Conservation (phyloP, 2,329 filamentous ascomycete species). For the Diplodia scrobiculata region DNA sequence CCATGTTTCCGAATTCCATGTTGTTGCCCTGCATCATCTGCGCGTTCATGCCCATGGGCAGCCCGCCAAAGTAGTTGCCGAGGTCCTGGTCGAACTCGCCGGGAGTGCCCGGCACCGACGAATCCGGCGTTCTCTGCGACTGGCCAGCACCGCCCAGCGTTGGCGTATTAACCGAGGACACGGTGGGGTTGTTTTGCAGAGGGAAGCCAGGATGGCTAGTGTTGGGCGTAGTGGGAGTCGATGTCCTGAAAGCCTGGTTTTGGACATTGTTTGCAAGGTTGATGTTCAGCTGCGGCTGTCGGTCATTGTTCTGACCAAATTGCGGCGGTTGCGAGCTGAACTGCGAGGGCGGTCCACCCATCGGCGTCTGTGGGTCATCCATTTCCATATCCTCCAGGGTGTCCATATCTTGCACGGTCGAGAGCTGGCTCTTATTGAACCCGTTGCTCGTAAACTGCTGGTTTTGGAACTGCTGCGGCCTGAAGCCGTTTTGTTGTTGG, state of each 20-base stretch:
- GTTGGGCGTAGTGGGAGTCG: slow-evolving; percentile 82
- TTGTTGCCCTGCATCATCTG: slow-evolving; percentile 42
- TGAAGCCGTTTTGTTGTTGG: slow-evolving; percentile 41
- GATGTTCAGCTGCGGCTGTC: slow-evolving; percentile 73
- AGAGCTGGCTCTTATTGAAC: slow-evolving; percentile 46
- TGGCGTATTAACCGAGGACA: slow-evolving; percentile 95
- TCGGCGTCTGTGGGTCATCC: slow-evolving; percentile 67
- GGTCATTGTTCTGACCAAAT: slow-evolving; percentile 58
- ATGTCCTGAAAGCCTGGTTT: slow-evolving; percentile 75
- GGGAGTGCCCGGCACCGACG: slow-evolving; percentile 69
- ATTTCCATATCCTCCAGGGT: slow-evolving; percentile 94
- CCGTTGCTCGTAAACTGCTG: slow-evolving; percentile 35
- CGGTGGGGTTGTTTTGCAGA: slow-evolving; percentile 89
- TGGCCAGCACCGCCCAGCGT: slow-evolving; percentile 71
- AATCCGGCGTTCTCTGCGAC: slow-evolving; percentile 64
- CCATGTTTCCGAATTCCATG: slow-evolving; percentile 38
- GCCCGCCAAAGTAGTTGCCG: slow-evolving; percentile 43
- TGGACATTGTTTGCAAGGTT: slow-evolving; percentile 71
- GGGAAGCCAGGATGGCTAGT: slow-evolving; percentile 66
- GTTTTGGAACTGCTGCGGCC: slow-evolving; percentile 46
- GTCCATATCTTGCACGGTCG: slow-evolving; percentile 66
- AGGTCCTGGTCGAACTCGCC: slow-evolving; percentile 75
- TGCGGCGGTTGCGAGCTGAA: slow-evolving; percentile 53
- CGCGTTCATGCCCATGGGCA: slow-evolving; percentile 40
- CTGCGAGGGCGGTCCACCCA: slow-evolving; percentile 70